phyloP scores from a whole-genome alignment of 345 rosid species.

The Arabidopsis suecica region DNA sequence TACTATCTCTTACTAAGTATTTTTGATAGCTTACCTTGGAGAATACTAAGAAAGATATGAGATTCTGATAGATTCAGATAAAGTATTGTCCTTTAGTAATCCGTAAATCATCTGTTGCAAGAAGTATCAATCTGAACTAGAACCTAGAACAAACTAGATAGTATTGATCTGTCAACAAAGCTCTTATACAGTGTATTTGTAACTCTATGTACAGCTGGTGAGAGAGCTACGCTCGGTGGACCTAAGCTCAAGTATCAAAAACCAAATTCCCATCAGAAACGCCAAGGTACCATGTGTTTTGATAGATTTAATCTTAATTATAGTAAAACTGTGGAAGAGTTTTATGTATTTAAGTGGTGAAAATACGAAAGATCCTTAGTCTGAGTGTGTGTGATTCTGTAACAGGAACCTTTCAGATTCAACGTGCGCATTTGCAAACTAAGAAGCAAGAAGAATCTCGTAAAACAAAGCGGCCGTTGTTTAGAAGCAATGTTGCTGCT shows the following conservation, averaged over 20 bases:
- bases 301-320: background rate
- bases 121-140: background rate
- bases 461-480: background rate
- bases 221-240: constrained; percentile 13
- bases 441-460: constrained; percentile 31
- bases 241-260: constrained; percentile 30
- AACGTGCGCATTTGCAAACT: constrained; percentile 43
- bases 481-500: constrained; percentile 31
- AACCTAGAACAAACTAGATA: background rate
- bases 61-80: background rate
- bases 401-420: constrained; percentile 46
- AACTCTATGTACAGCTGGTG: constrained; percentile 31
- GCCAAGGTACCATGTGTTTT: constrained; percentile 31
- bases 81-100: background rate
- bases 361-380: constrained; percentile 5
- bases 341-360: background rate
- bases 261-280: background rate
- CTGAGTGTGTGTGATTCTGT: constrained; percentile 30
- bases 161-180: background rate
- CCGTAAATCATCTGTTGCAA: background rate
- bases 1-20: background rate
- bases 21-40: background rate
- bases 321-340: background rate
- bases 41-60: background rate
- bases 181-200: constrained; percentile 26